phyloP scores from a whole-genome alignment of 768 basidiomycete species.

The Ramaria rubella region DNA sequence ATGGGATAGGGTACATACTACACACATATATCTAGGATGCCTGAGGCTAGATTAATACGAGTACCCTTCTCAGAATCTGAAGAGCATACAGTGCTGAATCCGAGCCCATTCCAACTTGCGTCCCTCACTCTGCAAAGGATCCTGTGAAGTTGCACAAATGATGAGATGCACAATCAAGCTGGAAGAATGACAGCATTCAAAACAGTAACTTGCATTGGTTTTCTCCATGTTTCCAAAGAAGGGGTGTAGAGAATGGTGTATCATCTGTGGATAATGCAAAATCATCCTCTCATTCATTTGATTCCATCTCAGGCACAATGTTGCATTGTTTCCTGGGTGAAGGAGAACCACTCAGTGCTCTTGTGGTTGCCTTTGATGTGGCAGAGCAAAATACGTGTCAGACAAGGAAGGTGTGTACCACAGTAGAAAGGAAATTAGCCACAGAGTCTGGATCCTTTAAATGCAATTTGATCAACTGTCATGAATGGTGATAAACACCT shows the following conservation, averaged over 20 bases:
- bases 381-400: slow-evolving; percentile 51
- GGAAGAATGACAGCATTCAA: not conserved
- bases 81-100: slow-evolving; percentile 41
- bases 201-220: not conserved
- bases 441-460: slow-evolving; percentile 55
- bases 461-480: slow-evolving; percentile 10
- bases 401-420: slow-evolving; percentile 55
- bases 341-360: slow-evolving; percentile 20
- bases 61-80: no score
- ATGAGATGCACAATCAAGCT: not conserved
- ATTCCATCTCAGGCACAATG: slow-evolving; percentile 17
- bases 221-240: not conserved
- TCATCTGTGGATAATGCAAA: not conserved
- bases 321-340: slow-evolving; percentile 50
- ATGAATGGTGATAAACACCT: not conserved
- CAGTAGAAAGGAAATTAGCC: slow-evolving; percentile 46
- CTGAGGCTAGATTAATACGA: not conserved
- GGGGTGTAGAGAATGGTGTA: slow-evolving; percentile 23
- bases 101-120: slow-evolving; percentile 48
- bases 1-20: slow-evolving; percentile 53
- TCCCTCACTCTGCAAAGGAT: slow-evolving; percentile 6
- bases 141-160: not conserved
- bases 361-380: slow-evolving; percentile 11
- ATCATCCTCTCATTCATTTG: not conserved
- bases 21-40: slow-evolving; percentile 54